These are phyloP conservation scores for Penicillium glabrum DNA, from an alignment of 2,329 filamentous ascomycete species.

Conservation along the genomic window DNA sequence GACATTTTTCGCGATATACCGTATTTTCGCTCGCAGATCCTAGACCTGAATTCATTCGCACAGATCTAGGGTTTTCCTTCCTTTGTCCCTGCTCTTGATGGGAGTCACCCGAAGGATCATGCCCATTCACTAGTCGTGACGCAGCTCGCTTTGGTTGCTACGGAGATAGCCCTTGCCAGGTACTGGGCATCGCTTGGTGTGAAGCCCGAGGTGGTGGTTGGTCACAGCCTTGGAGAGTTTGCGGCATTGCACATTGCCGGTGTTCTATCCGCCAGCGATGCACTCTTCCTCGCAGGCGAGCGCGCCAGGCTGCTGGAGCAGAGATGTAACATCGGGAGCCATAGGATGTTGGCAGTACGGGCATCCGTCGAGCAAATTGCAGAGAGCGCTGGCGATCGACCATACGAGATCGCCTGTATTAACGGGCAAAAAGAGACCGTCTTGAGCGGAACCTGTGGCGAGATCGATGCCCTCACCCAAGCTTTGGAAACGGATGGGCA, in stretches of 20 bases:
- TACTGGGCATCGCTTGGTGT: constrained; percentile 27
- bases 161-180: constrained; percentile 41
- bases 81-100: constrained; percentile 32
- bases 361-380: no score
- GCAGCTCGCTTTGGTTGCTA: constrained; percentile 39
- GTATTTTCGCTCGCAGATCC: constrained; percentile 14
- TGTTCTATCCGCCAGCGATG: no score
- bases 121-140: constrained; percentile 27
- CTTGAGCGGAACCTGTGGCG: not conserved
- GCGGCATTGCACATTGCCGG: not conserved
- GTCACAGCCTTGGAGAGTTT: constrained; percentile 33
- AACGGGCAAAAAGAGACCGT: not conserved
- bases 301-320: no score
- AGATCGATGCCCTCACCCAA: not conserved
- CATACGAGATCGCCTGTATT: constrained; percentile 4
- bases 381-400: no score
- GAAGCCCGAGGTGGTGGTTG: constrained; percentile 1
- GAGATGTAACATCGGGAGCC: no score
- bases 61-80: constrained; percentile 37
- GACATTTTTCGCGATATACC: constrained; percentile 27
- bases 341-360: no score
- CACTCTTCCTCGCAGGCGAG: no score
- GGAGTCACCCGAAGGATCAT: constrained; percentile 16
- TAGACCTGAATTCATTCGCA: constrained; percentile 32
- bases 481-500: not conserved